These are phyloP conservation scores for Arabis hirsuta DNA, from an alignment of 345 rosid genomes.

Conservation along the genomic window DNA sequence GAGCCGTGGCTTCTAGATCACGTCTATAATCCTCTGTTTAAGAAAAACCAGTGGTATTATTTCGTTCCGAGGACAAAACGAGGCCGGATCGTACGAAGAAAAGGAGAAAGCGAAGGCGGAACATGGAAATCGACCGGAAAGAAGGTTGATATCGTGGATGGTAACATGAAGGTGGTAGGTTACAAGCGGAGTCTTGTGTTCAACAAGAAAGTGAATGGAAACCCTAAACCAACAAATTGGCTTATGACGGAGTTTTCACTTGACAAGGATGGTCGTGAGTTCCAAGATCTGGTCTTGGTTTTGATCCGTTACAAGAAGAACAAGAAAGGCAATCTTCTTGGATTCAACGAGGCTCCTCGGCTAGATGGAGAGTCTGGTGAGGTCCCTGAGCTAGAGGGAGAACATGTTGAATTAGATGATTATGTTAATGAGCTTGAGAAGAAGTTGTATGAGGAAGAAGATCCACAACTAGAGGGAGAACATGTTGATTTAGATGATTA, in stretches of 20 bases:
- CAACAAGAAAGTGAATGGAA: background rate
- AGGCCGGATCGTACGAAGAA: background rate
- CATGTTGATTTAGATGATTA: no score
- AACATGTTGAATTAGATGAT: no score
- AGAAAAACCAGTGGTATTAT: constrained; percentile 11
- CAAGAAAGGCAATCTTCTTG: background rate
- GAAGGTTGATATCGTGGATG: background rate
- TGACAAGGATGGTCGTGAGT: background rate
- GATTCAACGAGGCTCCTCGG: background rate
- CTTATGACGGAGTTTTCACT: constrained; percentile 1
- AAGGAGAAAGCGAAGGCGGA: constrained; percentile 19
- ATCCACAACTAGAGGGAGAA: no score
- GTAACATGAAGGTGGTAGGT: background rate
- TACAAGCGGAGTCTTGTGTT: constrained; percentile 8
- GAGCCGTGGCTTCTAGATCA: constrained; percentile 28
- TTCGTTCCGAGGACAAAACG: constrained; percentile 3
- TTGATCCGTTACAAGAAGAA: background rate
- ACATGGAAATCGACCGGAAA: background rate
- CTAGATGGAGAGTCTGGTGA: background rate
- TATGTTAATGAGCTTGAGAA: no score
- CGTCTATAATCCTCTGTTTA: background rate
- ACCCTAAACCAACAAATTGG: background rate
- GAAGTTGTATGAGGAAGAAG: no score
- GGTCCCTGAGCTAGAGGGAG: no score
- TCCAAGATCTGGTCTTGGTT: constrained; percentile 27